Percentiles rank a stretch among this genome's conserved stretches.
These are phyloP conservation scores for Eremochloa ophiuroides DNA, from an alignment of 176 grass and related monocot genomes.

Conservation along the genomic window DNA sequence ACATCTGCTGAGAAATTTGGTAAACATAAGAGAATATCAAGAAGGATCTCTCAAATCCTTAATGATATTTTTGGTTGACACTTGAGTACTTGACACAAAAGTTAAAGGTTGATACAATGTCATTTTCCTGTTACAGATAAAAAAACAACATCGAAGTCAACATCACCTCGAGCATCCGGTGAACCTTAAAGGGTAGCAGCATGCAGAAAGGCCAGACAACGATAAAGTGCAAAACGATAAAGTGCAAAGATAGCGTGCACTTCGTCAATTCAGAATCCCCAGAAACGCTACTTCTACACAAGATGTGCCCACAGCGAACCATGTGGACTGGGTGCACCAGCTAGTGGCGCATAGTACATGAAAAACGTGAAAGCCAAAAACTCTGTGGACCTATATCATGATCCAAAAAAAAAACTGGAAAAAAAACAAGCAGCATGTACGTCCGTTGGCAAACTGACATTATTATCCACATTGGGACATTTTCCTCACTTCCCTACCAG, in stretches of 20 bases:
- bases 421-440: background rate
- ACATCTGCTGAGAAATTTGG: background rate
- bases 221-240: background rate
- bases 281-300: conserved; percentile 7
- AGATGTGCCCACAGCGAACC: background rate
- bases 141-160: conserved; percentile 5
- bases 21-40: background rate
- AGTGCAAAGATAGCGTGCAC: background rate
- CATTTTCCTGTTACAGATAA: background rate
- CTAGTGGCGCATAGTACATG: too few relatives aligned
- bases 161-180: background rate
- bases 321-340: background rate
- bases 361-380: too few relatives aligned
- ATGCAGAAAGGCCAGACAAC: background rate
- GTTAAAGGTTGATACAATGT: background rate
- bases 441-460: background rate
- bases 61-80: conserved; percentile 8
- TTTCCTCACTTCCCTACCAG: conserved; percentile 1
- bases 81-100: background rate
- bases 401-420: conserved; percentile 20
- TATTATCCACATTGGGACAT: background rate
- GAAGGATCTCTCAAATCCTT: background rate
- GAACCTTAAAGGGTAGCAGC: conserved; percentile 3
- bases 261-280: conserved; percentile 7
- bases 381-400: background rate